Evolutionary conservation across 108 stramenopile species (phyloP), one percentile per base, ranked within the genome.

Genomic region (Nitzschia sp.): DNA sequence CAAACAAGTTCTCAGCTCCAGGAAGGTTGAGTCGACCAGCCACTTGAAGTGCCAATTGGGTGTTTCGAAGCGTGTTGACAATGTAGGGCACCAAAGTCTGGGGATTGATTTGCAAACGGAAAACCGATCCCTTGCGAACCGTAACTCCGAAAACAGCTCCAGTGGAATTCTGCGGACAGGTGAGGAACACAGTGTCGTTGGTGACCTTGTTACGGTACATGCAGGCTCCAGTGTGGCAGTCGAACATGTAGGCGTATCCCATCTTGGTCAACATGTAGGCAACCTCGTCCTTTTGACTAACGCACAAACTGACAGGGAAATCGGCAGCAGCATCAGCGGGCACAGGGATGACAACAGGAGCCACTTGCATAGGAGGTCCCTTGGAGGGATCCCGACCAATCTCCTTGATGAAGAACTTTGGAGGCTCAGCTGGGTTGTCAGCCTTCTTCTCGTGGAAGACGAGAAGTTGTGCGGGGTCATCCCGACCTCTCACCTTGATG

Each of bases 191-290:
- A 10, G 97, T 97, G 44, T 99, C 98, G 57, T 93, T 87, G 26
- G 96, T 94, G 80, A 99, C 90, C 70, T 89, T 84, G 19, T 92
- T 91, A 24, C 99, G 88, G 78, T 95, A 98, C 69, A 99, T 83
- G 51, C 95, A 87, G 73, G 95, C 95, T 58, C 96, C 99, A 22
- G 92, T 80, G 81, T 93, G 92, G 58, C 96, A 83, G 76, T 99
- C 99, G 79, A 98, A 97, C 80, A 99, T 83, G 85, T 93, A 99
- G 22, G 92, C 81, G 79, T 96, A 98, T 37, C 99, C 99, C 88
- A 92, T 96, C 90, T 96, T 96, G 51, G 97, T 93, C 56, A 98
- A 74, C 72, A 99, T 75, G 76, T 91, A 98, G n/a, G 98, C 90
- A 46, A 98, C 63, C 65, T 94, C 96, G 52, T 98, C 84, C 83